phyloP scores from a whole-genome alignment of 352 stramenopile genomes.

The Elongisporangium anandrum region DNA sequence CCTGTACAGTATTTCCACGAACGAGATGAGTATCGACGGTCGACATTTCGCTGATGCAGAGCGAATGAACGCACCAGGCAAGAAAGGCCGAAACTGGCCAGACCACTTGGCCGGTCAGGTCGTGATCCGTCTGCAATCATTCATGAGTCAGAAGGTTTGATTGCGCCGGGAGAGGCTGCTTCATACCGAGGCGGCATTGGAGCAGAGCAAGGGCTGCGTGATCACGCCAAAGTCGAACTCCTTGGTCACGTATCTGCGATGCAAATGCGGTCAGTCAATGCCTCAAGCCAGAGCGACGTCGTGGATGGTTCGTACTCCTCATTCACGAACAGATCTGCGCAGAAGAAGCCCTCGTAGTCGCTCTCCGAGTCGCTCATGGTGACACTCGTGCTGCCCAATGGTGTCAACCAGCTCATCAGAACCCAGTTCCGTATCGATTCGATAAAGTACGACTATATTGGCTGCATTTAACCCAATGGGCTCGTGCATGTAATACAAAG shows the following conservation, averaged over 20 bases:
- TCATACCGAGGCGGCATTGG: conserved; percentile 36
- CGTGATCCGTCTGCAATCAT: conserved; percentile 46
- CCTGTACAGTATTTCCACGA: conserved; percentile 18
- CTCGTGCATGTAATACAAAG: conserved; percentile 22
- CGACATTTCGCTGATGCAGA: neutral
- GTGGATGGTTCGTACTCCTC: conserved; percentile 29
- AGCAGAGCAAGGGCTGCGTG: conserved; percentile 39
- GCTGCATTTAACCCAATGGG: neutral
- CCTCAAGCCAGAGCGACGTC: too few relatives aligned
- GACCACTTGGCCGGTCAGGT: conserved; percentile 74
- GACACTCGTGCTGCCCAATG: neutral
- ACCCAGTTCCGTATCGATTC: neutral
- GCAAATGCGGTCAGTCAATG: neutral
- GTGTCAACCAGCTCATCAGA: neutral
- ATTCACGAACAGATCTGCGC: conserved; percentile 54
- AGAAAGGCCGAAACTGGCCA: conserved; percentile 68
- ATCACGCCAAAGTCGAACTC: conserved; percentile 50
- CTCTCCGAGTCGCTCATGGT: conserved; percentile 6
- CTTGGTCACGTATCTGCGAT: conserved; percentile 33
- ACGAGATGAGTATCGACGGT: conserved; percentile 2
- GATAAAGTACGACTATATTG: neutral
- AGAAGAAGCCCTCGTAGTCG: conserved; percentile 51
- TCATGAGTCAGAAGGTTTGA: neutral
- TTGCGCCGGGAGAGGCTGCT: neutral
- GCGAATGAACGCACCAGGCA: conserved; percentile 20